These are phyloP conservation scores for Nitzschia sp. DNA, from an alignment of 108 stramenopile species.

Conservation along the genomic window DNA sequence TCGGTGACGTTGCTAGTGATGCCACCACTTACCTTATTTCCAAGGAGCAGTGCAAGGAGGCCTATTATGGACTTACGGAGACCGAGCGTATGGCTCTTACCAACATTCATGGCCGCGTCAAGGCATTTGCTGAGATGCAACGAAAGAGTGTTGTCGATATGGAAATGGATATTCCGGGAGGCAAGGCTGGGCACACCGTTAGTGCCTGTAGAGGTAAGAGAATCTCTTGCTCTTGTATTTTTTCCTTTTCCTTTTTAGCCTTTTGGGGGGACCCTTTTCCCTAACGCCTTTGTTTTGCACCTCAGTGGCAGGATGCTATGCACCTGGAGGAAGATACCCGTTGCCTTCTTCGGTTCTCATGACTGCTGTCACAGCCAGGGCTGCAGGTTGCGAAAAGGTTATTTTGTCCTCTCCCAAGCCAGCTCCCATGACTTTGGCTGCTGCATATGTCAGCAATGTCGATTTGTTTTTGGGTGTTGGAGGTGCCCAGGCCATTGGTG, in stretches of 20 bases:
- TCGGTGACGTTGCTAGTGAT: conserved; percentile 65
- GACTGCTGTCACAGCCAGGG: conserved; percentile 96
- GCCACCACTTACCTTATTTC: conserved; percentile 47
- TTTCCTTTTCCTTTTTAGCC: no score
- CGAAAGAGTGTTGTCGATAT: conserved; percentile 78
- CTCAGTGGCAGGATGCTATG: conserved; percentile 95
- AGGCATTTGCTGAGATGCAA: conserved; percentile 90
- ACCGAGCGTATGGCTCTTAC: conserved; percentile 65
- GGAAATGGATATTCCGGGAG: conserved; percentile 92
- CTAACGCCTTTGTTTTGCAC: not conserved
- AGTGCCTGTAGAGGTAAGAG: conserved; percentile 80
- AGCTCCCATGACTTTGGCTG: conserved; percentile 90
- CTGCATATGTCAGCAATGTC: conserved; percentile 85
- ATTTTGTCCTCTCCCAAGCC: conserved; percentile 91
- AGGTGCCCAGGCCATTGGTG: conserved; percentile 95
- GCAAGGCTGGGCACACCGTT: conserved; percentile 93
- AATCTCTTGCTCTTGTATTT: not conserved
- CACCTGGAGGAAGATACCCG: conserved; percentile 98
- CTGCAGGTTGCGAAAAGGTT: conserved; percentile 91
- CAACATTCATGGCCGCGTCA: conserved; percentile 81
- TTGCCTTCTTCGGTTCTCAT: conserved; percentile 96
- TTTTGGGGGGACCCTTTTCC: no score
- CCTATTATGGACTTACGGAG: conserved; percentile 58
- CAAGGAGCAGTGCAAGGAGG: conserved; percentile 55
- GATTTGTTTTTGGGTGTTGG: conserved; percentile 89